Base-by-base conservation (phyloP, 202 grass and related monocot genomes). In the Panicum hallii region DNA sequence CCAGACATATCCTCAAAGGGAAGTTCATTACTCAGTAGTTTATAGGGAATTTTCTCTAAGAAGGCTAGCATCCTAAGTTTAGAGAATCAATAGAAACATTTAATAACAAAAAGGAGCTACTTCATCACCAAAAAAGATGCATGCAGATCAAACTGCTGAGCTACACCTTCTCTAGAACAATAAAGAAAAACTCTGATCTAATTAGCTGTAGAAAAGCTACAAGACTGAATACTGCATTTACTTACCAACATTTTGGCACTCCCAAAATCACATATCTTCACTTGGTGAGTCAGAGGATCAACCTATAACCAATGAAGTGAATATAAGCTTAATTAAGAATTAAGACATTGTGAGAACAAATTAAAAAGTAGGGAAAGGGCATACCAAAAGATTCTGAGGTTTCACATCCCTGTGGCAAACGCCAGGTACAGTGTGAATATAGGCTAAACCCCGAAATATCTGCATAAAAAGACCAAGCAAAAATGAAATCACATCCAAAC, bases 191-290 rank as follows among this genome's bases (percentile, higher is more conserved):
- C 12, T 66, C 2, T 38, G 43, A 74, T 26, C 13, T 42, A 78
- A 46, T 20, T 75, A 67, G 10, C n/a, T 53, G 12, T 5, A 41
- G 15, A 53, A 13, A 52, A 75, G 50, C 22, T n/a, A 90, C 47
- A 56, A 6, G 60, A 62, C 3, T 38, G 6, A 44, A 74, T 13
- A 22, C 5, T 48, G 52, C 56, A 48, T 79, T 43, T 30, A 83
- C 85, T 87, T 89, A 92, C 90, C 90, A 92, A 86, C 84, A 92
- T 89, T 87, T 92, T 92, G 56, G 90, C 90, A 54, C 90, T 92
- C 56, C 90, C 90, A 77, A 92, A 92, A 83, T 92, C 90, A 81
- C 90, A 92, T 46, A 92, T 88, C 72, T 92, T 92, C 49, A 89
- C 87, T 75, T 89, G 87, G 70, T 92, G 90, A 72, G 90, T 92